Evolutionary conservation across 2,329 filamentous ascomycete genomes (phyloP), one percentile per base, ranked within the genome.

Genomic region (Aureobasidium sp.): DNA sequence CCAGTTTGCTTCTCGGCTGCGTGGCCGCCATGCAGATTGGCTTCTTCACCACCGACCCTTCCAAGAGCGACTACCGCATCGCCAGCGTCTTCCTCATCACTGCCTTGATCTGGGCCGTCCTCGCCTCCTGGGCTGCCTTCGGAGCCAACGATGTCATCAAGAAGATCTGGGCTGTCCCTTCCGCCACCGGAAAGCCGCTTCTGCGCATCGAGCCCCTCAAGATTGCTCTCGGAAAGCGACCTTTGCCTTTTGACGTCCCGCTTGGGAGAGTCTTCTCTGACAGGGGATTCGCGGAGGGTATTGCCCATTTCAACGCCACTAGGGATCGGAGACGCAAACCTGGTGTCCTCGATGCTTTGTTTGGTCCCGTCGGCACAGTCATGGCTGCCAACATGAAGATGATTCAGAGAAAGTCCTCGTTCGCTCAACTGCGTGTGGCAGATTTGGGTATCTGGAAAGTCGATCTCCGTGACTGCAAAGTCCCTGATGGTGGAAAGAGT

Each of bases 391-490:
- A 47, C 43, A 21, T 49, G 55, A 58, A 58, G 43, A 58, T 58
- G 55, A 19, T 19, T 10, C 21, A 31, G 33, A 58, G 55, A 49
- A 47, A 45, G 17, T 19, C 55, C 17, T 58, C 42, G 2, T 58
- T 58, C n/a, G 55, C 55, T 31, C 33, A 47, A 10, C n/a, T 58
- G 23, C 42, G 33, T 17, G 33, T 58, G 15, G n/a, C 19, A 19
- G 43, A 33, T 21, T 3, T 23, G 7, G n/a, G 27, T 21, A n/a
- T 9, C 3, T 47, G 43, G 31, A 58, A 33, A 43, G 27, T 58
- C n/a, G 55, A 58, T 31, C 21, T 58, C 8, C 55, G 55, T 13
- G 55, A 58, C n/a, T 58, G 55, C 33, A 49, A 49, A 3, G 43
- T 35, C 3, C 43, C 35, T 17, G 55, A 49, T 6, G 23, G 33